Percentiles rank a stretch among this genome's conserved stretches.
Evolutionary conservation across 1,284 basidiomycete species (phyloP).

Genomic region (Marasmius fiardii): DNA sequence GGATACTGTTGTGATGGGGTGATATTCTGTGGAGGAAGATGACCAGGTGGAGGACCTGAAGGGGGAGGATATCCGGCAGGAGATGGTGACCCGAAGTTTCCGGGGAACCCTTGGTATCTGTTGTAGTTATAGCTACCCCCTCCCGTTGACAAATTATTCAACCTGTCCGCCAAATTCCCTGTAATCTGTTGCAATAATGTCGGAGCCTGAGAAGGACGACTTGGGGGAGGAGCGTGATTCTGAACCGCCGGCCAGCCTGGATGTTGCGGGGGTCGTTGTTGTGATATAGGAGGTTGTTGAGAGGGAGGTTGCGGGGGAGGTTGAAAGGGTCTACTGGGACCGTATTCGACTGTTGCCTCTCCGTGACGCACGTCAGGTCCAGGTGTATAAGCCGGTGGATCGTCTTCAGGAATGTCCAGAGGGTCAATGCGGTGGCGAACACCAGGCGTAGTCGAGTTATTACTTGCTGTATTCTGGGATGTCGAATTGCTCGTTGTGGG

Average conservation of each 20-base stretch:
- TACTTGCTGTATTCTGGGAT: background rate
- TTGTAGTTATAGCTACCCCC: background rate
- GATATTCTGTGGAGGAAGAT: background rate
- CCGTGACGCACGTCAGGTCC: slow-evolving; percentile 48
- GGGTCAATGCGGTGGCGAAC: background rate
- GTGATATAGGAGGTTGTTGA: slow-evolving; percentile 6
- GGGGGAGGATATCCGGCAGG: background rate
- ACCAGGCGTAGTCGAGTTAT: background rate
- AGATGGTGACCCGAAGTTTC: slow-evolving; percentile 2
- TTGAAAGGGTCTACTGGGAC: slow-evolving; percentile 63
- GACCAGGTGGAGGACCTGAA: background rate
- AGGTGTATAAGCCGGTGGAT: slow-evolving; percentile 66
- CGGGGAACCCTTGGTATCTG: slow-evolving; percentile 4
- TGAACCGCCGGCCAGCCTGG: slow-evolving; percentile 15
- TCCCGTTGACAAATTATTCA: slow-evolving; percentile 11
- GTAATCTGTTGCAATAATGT: slow-evolving; percentile 12
- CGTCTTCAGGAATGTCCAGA: slow-evolving; percentile 36
- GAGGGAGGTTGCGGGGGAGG: slow-evolving; percentile 26
- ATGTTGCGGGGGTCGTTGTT: slow-evolving; percentile 7
- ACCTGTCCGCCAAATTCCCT: slow-evolving; percentile 16
- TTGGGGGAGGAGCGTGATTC: background rate
- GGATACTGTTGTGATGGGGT: slow-evolving; percentile 9
- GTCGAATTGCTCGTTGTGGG: too few relatives aligned
- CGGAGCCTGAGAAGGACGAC: slow-evolving; percentile 10
- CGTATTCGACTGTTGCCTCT: slow-evolving; percentile 58